Base-by-base conservation (phyloP, 805 yeast genomes). In the Suhomyces tanzawaensis region DNA sequence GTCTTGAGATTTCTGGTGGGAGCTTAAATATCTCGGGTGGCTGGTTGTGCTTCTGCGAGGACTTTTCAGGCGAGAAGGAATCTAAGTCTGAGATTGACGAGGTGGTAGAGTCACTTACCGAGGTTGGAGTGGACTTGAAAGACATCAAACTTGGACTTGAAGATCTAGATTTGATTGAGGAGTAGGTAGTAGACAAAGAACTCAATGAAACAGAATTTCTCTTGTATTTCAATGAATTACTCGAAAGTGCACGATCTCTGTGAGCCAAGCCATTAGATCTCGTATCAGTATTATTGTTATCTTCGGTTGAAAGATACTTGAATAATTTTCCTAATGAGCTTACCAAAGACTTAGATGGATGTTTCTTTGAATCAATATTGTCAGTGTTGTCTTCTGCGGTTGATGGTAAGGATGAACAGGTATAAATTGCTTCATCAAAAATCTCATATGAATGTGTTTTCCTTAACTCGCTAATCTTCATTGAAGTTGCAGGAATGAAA, bases 401-500 rank as follows among this genome's bases (percentile, higher is more conserved):
- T 15, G 42, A 42, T 12, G 60, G 53, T 29, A 54, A 39, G 12
- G 58, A 41, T 7, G 59, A 46, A 32, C 60, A 55, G 1, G 56
- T 66, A 54, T 80, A 81, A 22, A 78, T 69, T 1, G 84, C 81
- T 48, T 81, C 87, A 55, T 81, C 87, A 35, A 81, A 69, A 2
- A 81, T 70, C 46, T 81, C 87, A 54, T 70, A 81, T 0, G 85
- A 74, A 53, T 77, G 81, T 1, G 77, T 69, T 45, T 76, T 74
- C 26, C 74, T 57, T 27, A 68, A 55, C 40, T 66, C 71, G 36
- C 68, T 58, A 7, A 60, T 46, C 33, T 52, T 55, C 11, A 49
- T 26, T 0, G 52, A 39, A 9, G 43, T 30, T 15, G 54, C 46
- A 2, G 57, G 40, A 25, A 51, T 37, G 15, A 13, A 32, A 2